A percentile compares a stretch with the other conserved stretches of the same genome.
These are phyloP conservation scores for Ophiocordyceps polyrhachis-furcata DNA, from an alignment of 2,329 filamentous ascomycete species.

Conservation along the genomic window DNA sequence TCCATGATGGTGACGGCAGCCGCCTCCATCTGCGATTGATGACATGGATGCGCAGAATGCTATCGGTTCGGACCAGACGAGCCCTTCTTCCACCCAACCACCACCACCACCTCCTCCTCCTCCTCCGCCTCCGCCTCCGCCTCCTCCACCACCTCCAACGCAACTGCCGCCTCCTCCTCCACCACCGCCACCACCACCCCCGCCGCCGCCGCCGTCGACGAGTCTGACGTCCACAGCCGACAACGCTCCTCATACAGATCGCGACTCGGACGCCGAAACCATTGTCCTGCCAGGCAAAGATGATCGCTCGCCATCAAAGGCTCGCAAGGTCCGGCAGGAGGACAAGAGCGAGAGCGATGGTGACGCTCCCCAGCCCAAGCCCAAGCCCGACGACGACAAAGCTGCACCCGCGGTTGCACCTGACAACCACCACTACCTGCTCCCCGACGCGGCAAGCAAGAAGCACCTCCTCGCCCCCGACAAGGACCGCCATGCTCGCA, in stretches of 20 bases:
- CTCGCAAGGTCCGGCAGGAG: constrained; percentile 45
- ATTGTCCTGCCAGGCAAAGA: constrained; percentile 50
- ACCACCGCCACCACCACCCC: background rate
- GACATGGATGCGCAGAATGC: constrained; percentile 53
- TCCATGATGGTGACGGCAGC: constrained; percentile 42
- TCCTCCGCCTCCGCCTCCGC: too few relatives aligned
- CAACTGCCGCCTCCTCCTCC: background rate
- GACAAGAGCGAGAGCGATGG: constrained; percentile 40
- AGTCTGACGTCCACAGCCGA: constrained; percentile 11
- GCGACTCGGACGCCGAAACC: constrained; percentile 54
- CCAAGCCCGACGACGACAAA: constrained; percentile 12
- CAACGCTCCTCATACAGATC: constrained; percentile 27
- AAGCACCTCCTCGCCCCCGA: constrained; percentile 25
- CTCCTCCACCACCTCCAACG: too few relatives aligned
- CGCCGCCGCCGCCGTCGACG: constrained; percentile 1
- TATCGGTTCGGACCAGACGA: constrained; percentile 42
- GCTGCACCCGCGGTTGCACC: constrained; percentile 4
- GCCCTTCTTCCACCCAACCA: constrained; percentile 30
- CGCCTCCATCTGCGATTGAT: constrained; percentile 33
- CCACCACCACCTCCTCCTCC: background rate
- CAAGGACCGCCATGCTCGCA: constrained; percentile 20
- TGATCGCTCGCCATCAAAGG: constrained; percentile 43
- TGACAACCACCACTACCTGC: constrained; percentile 7
- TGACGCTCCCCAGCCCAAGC: constrained; percentile 12
- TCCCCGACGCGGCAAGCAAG: constrained; percentile 24